Evolutionary conservation across 257 asterid species (phyloP).

Genomic region (Scutellaria galericulata): DNA sequence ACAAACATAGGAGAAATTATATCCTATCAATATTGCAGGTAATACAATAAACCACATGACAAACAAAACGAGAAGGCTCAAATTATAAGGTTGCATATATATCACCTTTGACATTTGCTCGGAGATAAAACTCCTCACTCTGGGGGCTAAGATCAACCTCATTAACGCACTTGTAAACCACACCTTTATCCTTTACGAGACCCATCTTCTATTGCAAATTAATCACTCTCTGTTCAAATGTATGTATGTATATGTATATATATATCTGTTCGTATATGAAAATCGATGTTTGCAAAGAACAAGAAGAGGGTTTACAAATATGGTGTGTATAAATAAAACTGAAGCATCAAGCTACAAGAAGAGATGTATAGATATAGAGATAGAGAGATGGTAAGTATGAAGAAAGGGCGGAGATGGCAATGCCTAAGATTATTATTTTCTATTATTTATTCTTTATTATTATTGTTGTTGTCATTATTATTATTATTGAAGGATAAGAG

Average conservation of each 20-base stretch:
- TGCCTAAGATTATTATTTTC: neutral
- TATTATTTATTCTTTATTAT: no score
- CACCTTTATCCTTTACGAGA: conserved; percentile 57
- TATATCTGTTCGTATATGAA: no score
- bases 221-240: neutral
- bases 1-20: neutral
- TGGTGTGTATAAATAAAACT: neutral
- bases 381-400: neutral
- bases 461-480: neutral
- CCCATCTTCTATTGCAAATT: conserved; percentile 41
- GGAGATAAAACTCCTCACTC: conserved; percentile 65
- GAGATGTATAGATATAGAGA: conserved; percentile 19
- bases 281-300: neutral
- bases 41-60: neutral
- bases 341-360: conserved; percentile 27
- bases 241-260: neutral
- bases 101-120: conserved; percentile 82
- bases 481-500: conserved; percentile 12
- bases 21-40: neutral
- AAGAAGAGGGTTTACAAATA: neutral
- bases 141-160: conserved; percentile 73
- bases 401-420: conserved; percentile 45
- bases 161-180: conserved; percentile 59
- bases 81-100: no score
- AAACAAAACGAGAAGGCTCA: no score